These are phyloP conservation scores for Myxozyma vanderwaltii DNA, from an alignment of 805 yeast genomes.

Conservation along the genomic window DNA sequence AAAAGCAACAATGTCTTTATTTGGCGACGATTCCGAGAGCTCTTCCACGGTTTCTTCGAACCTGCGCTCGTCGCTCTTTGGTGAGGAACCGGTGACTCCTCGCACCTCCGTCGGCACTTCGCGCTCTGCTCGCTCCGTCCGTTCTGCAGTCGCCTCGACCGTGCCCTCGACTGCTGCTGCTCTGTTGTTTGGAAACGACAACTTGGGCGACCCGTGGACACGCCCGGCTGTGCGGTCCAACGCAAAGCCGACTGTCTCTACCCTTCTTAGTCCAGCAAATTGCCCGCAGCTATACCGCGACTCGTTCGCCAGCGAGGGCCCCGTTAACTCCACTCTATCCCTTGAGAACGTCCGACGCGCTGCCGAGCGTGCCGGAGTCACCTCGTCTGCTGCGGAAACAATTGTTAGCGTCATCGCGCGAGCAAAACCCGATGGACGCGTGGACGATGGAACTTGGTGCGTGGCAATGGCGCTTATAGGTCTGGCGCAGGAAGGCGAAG, in stretches of 20 bases:
- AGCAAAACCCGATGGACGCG: constrained; percentile 31
- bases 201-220: constrained; percentile 17
- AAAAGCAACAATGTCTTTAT: constrained; percentile 29
- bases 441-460: constrained; percentile 40
- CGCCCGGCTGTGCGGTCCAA: constrained; percentile 7
- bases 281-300: constrained; percentile 33
- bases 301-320: constrained; percentile 33
- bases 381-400: constrained; percentile 17
- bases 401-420: constrained; percentile 25
- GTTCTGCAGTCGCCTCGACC: neutral
- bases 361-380: constrained; percentile 32
- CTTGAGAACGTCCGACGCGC: constrained; percentile 28
- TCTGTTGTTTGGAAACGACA: constrained; percentile 21
- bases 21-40: constrained; percentile 37
- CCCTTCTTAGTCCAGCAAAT: constrained; percentile 24
- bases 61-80: constrained; percentile 25
- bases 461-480: constrained; percentile 42
- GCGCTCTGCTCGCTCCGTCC: constrained; percentile 12
- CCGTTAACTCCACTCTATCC: constrained; percentile 29
- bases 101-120: constrained; percentile 19
- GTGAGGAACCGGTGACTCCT: constrained; percentile 13
- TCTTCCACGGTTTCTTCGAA: constrained; percentile 8
- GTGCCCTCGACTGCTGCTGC: constrained; percentile 10
- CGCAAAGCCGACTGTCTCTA: constrained; percentile 31
- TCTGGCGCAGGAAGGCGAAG: constrained; percentile 42